phyloP scores from a whole-genome alignment of 805 yeast species.

The Brettanomyces sp. region DNA sequence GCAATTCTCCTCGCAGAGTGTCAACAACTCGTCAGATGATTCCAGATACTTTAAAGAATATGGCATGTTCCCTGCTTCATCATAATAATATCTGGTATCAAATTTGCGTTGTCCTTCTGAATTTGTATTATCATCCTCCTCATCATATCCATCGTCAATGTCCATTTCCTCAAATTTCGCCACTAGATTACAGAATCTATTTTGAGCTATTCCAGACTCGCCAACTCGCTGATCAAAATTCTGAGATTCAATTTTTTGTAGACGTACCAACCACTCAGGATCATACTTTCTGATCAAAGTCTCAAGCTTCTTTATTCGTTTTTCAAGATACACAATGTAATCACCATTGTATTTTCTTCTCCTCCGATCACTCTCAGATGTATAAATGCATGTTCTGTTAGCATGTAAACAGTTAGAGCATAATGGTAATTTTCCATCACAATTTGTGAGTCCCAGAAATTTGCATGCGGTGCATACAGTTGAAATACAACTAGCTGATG shows the following conservation, averaged over 20 bases:
- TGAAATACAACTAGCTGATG: not conserved
- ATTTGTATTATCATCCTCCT: conserved; percentile 8
- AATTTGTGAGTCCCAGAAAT: conserved; percentile 9
- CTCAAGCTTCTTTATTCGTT: conserved; percentile 14
- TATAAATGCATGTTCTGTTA: conserved; percentile 14
- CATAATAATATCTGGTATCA: not conserved
- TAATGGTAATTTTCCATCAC: conserved; percentile 18
- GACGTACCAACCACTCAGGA: conserved; percentile 2
- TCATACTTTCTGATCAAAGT: conserved; percentile 17
- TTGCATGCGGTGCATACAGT: conserved; percentile 14
- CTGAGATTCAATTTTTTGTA: not conserved
- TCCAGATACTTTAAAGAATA: not conserved
- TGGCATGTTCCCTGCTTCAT: not conserved
- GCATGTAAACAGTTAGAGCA: conserved; percentile 15
- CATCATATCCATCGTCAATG: conserved; percentile 3
- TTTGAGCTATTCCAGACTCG: not conserved
- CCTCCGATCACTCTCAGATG: conserved; percentile 19
- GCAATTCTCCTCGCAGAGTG: not conserved
- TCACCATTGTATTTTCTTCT: conserved; percentile 26
- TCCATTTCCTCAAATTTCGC: conserved; percentile 7
- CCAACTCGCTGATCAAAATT: not conserved
- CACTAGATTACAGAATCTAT: not conserved
- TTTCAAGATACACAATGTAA: conserved; percentile 21
- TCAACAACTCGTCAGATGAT: not conserved
- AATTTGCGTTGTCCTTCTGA: conserved; percentile 1